Evolutionary conservation across 345 rosid species (phyloP), one percentile per base, ranked within the genome.

Genomic region (Conringia planisiliqua): DNA sequence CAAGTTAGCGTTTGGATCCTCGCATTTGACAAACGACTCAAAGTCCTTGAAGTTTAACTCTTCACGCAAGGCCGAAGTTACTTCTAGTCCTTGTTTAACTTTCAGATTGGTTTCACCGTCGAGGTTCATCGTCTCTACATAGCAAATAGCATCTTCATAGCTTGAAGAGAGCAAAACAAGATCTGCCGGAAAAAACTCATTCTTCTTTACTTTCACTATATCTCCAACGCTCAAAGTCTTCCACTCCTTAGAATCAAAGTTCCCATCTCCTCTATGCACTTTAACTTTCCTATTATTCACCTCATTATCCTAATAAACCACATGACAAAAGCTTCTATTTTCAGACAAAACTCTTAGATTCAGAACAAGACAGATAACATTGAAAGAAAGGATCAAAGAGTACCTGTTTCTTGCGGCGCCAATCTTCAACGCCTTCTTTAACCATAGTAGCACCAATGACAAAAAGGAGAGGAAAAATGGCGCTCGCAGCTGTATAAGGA

Each of bases 51-150:
- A 88, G 77, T 81, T 36, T n/a, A 83, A 61, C 62, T 88, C 92
- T 64, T 87, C 91, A 4, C 82, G 79, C 69, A 91, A 80, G 38
- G 70, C 71, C 3, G 91, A 84, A 70, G 98, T 91, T 18, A 68
- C 87, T 70, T 91, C 96, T 47, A 87, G 73, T 65, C 89, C 96
- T 82, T 93, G 94, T 74, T 89, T 91, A 8, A 89, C 77, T 77
- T 93, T 93, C 55, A 93, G 83, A 79, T 93, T 93, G 14, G 98
- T 91, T 76, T 93, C 98, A 10, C 98, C 98, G 64, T 93, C 98
- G 16, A 93, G 93, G 70, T 93, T 93, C 96, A 87, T 93, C 43
- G 98, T 93, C 86, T 91, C 98, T 17, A 93, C 97, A 72, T 93
- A 93, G 82, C 97, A 91, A 56, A 85, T 71, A 50, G 88, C 92